Evolutionary conservation across 1,284 basidiomycete genomes (phyloP).

Genomic region (Ganoderma meredithae): DNA sequence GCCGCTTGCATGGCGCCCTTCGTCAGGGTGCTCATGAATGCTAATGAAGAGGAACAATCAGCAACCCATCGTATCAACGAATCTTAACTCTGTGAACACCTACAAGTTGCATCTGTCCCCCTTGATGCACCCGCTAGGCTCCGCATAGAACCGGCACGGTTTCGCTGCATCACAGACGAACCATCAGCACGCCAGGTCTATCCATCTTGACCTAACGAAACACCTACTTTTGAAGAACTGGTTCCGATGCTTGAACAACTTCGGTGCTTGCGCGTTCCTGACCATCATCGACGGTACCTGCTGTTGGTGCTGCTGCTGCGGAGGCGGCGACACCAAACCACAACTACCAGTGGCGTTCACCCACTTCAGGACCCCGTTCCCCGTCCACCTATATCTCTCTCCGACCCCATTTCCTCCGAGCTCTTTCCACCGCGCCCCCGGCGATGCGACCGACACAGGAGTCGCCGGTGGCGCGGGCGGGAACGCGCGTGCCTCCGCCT

Average conservation of each 20-base stretch:
- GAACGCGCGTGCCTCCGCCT: not conserved
- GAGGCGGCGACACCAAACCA: not conserved
- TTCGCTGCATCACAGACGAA: slow-evolving; percentile 54
- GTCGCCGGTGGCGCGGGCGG: slow-evolving; percentile 32
- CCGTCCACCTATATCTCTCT: slow-evolving; percentile 1
- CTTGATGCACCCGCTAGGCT: slow-evolving; percentile 59
- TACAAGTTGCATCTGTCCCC: slow-evolving; percentile 75
- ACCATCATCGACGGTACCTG: not conserved
- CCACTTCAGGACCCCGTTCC: not conserved
- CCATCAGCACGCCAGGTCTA: not conserved
- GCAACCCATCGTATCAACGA: not conserved
- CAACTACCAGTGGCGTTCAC: not conserved
- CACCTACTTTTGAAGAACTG: slow-evolving; percentile 37
- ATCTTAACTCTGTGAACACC: slow-evolving; percentile 36
- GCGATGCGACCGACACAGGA: slow-evolving; percentile 19
- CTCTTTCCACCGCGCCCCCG: not conserved
- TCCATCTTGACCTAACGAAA: not conserved
- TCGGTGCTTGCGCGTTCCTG: not conserved
- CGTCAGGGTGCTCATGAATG: slow-evolving; percentile 24
- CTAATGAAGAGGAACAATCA: slow-evolving; percentile 5
- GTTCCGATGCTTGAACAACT: slow-evolving; percentile 20
- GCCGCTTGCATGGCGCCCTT: slow-evolving; percentile 16
- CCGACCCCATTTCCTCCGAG: not conserved
- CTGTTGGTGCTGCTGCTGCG: not conserved
- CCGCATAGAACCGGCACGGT: slow-evolving; percentile 66